Base-by-base conservation (phyloP, 441 rosid species). In the Syzygium syzygioides region DNA sequence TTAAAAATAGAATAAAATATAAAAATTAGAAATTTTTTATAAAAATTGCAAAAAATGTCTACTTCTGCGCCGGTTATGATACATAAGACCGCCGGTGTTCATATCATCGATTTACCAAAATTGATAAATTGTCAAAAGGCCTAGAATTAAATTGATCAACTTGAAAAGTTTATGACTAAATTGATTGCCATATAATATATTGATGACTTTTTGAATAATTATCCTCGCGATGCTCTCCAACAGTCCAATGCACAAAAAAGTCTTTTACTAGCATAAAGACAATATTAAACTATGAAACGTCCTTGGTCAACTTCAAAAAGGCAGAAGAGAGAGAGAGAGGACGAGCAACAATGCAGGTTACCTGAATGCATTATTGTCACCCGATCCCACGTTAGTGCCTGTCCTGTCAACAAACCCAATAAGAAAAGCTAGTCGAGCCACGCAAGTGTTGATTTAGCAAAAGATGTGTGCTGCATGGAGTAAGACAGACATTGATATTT, bases 91-190 rank as follows among this genome's bases (percentile, higher is more conserved):
- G 59, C 25, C 11, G 59, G 20, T 1, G 15, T 37, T 4, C 25
- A 41, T 12, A 4, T 34, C 4, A 20, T 1, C 1, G 9, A 37
- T 37, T 37, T 4, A 7, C 2, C 14, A 57, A 56, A 56, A 34
- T 71, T 18, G 15, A 20, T 20, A 71, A 41, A 41, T 41, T 12
- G 1, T 23, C 17, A 37, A 76, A 76, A 23, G 3, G 12, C 20
- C 0, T 41, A 41, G 5, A 9, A 76, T 4, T 37, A 41, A 37
- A 76, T 76, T 37, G 5, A 0, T 0, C 0, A 68, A 34, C 10
- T 68, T 19, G 2, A 71, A 71, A 60, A 11, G 1, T 71, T 37
- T 37, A 71, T 4, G 25, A 20, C 3, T 25, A 3, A 71, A 37
- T 6, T 71, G 1, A 2, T 1, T 1, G 6, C 1, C 9, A 6